Base-by-base conservation (phyloP, 2,329 filamentous ascomycete genomes). In the Colletotrichum sp. region DNA sequence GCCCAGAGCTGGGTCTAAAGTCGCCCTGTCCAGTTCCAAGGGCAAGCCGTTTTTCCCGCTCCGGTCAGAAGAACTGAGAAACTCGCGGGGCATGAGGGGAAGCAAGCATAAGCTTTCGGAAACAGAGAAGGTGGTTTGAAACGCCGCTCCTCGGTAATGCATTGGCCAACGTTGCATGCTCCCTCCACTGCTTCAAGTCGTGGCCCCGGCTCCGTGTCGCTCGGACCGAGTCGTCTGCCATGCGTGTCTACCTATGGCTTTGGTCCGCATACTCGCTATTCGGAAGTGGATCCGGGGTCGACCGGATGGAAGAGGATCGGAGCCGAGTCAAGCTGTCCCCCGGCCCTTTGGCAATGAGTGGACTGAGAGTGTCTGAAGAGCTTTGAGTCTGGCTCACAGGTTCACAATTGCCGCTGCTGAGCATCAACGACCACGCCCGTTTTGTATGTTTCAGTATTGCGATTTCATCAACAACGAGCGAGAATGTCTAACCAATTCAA, bases 401-500 rank as follows among this genome's bases (percentile, higher is more conserved):
- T 52, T 52, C 43, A 22, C n/a, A 25, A 22, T 22, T 52, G n/a
- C 43, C 22, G 43, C 8, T 52, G 43, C 43, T 13, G n/a, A 61
- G 58, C 58, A n/a, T 32, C 58, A 5, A 61, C 43, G n/a, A 52
- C 36, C 16, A n/a, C 22, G 10, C 34, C 30, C 62, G 36, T 39
- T 28, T 9, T 27, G 25, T 16, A 28, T 66, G 13, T 30, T 48
- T 48, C 34, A 48, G 36, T 22, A 22, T 48, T 16, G n/a, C 36
- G 28, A 66, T 30, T 1, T 18, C 62, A 3, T 48, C 22, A 18
- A 18, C 22, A 30, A 58, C 30, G 5, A 64, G 36, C 15, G 22
- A 69, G n/a, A 5, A 70, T 69, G 66, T 34, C 72, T n/a, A 70
- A n/a, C 39, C 28, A 66, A 30, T 28, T 66, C n/a, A 71, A 66